These are phyloP conservation scores for Domatiomyces globalis DNA, from an alignment of 2,329 filamentous ascomycete genomes.

Conservation along the genomic window DNA sequence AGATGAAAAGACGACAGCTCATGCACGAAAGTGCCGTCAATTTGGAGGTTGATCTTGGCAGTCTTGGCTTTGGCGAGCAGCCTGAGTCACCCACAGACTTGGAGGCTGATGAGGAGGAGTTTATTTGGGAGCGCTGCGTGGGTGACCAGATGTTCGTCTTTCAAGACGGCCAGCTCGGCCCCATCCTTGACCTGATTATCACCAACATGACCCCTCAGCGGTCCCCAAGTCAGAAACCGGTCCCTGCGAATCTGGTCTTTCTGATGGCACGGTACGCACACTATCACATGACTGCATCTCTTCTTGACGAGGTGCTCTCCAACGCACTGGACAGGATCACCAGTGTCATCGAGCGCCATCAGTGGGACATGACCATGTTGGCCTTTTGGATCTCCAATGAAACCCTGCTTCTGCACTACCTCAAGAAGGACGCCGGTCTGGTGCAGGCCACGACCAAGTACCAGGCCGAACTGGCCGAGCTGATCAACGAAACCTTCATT, in stretches of 20 bases:
- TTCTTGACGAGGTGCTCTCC: conserved; percentile 65
- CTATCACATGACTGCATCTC: conserved; percentile 79
- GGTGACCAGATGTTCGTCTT: conserved; percentile 99
- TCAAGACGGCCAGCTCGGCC: conserved; percentile 80
- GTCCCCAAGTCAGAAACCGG: conserved; percentile 91
- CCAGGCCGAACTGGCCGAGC: conserved; percentile 80
- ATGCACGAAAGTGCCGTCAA: conserved; percentile 99
- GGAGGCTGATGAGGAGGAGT: conserved; percentile 65
- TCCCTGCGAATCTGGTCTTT: conserved; percentile 94
- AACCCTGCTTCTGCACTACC: conserved; percentile 84
- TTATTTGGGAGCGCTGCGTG: conserved; percentile 85
- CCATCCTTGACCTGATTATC: conserved; percentile 88
- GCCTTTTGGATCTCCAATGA: conserved; percentile 99
- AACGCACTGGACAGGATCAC: conserved; percentile 94
- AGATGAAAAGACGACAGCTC: conserved; percentile 81
- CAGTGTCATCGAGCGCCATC: conserved; percentile 76
- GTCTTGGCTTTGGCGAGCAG: conserved; percentile 88
- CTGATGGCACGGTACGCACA: conserved; percentile 90
- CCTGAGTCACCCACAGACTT: conserved; percentile 64
- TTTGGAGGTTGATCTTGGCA: conserved; percentile 88
- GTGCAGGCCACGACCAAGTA: conserved; percentile 72
- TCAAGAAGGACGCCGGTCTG: conserved; percentile 83
- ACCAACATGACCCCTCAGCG: conserved; percentile 96
- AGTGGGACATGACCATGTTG: conserved; percentile 99
- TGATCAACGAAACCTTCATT: conserved; percentile 97